Percentiles rank a stretch among this genome's conserved stretches.
These are phyloP conservation scores for Albifimbria verrucaria DNA, from an alignment of 2,329 filamentous ascomycete species.

Conservation along the genomic window DNA sequence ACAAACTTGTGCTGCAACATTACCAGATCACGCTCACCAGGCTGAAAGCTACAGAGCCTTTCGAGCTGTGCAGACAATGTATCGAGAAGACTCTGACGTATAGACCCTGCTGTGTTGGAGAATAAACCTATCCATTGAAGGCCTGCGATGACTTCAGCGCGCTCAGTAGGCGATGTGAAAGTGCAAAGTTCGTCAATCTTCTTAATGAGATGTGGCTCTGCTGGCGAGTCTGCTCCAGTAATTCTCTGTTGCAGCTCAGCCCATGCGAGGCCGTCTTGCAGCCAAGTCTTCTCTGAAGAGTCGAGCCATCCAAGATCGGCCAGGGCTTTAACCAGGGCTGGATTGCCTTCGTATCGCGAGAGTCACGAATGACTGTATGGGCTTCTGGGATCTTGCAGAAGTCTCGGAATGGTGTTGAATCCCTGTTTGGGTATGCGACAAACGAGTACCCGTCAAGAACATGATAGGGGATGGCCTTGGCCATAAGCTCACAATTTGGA, in stretches of 20 bases:
- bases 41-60: conserved; percentile 68
- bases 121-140: conserved; percentile 42
- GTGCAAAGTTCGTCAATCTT: conserved; percentile 59
- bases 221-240: conserved; percentile 7
- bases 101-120: conserved; percentile 52
- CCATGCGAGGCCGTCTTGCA: conserved; percentile 17
- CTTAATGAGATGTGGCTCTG: conserved; percentile 49
- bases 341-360: conserved; percentile 65
- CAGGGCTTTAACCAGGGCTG: conserved; percentile 65
- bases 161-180: conserved; percentile 57
- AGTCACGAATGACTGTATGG: conserved; percentile 64
- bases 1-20: conserved; percentile 66
- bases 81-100: conserved; percentile 64
- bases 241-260: conserved; percentile 14
- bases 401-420: conserved; percentile 64
- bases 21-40: conserved; percentile 61
- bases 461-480: conserved; percentile 62
- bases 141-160: neutral
- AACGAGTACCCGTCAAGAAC: conserved; percentile 57
- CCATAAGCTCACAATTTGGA: conserved; percentile 55
- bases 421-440: conserved; percentile 68
- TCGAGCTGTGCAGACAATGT: conserved; percentile 64
- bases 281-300: conserved; percentile 11
- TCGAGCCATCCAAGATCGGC: conserved; percentile 64
- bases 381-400: conserved; percentile 69